phyloP scores from a whole-genome alignment of 306 rosid species.

The Cotoneaster glaucophyllus region DNA sequence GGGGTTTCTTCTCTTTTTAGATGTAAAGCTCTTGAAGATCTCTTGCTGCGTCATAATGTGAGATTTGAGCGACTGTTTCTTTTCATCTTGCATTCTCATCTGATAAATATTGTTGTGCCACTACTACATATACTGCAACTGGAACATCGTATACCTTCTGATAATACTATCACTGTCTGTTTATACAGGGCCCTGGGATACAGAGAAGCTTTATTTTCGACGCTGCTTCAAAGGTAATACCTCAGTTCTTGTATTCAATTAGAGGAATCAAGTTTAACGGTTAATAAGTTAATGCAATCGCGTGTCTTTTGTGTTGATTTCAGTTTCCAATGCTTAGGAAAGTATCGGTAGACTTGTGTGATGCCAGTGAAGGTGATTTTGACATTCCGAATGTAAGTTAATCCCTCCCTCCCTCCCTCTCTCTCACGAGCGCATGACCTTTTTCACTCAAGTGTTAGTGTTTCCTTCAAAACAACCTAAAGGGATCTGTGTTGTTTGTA shows the following conservation, averaged over 20 bases:
- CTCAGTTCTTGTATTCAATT: neutral
- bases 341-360: constrained; percentile 69
- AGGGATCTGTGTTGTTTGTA: constrained; percentile 16
- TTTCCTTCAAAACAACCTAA: neutral
- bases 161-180: no score
- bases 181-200: constrained; percentile 60
- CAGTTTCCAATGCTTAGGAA: constrained; percentile 70
- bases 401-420: neutral
- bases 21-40: constrained; percentile 80
- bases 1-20: constrained; percentile 62
- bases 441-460: neutral
- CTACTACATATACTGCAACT: no score
- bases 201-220: constrained; percentile 43
- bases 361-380: constrained; percentile 64
- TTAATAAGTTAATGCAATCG: neutral
- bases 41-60: constrained; percentile 76
- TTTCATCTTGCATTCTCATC: neutral
- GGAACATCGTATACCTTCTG: no score
- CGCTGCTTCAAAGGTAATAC: constrained; percentile 56
- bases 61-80: constrained; percentile 21
- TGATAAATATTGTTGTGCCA: neutral
- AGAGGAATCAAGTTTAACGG: constrained; percentile 10
- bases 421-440: neutral
- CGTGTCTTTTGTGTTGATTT: constrained; percentile 17
- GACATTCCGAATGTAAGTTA: constrained; percentile 66